Evolutionary conservation across 2,329 filamentous ascomycete species (phyloP).

Genomic region (Neurospora sp.): DNA sequence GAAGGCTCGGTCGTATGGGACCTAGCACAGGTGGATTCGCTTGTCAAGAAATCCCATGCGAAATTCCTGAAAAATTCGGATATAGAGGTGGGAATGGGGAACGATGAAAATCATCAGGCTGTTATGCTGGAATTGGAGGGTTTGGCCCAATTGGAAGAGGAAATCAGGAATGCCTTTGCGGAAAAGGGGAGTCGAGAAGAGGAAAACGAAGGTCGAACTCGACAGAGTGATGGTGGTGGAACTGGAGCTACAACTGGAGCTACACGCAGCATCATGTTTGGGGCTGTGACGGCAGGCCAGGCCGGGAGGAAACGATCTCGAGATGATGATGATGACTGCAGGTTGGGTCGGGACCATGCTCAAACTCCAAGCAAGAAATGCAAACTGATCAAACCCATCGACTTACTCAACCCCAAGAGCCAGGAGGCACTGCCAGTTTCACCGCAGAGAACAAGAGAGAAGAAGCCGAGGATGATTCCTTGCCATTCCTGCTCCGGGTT

Average conservation of each 20-base stretch:
- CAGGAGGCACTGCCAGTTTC: neutral
- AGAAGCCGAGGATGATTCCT: neutral
- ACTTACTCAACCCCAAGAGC: neutral
- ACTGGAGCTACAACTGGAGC: neutral
- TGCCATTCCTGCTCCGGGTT: neutral
- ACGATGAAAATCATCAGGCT: neutral
- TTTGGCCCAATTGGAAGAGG: neutral
- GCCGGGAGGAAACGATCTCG: neutral
- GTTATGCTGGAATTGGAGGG: neutral
- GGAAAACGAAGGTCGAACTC: neutral
- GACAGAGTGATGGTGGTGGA: neutral
- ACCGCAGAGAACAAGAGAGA: neutral
- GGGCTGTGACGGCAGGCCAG: neutral
- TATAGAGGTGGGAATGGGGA: neutral
- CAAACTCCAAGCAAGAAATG: neutral
- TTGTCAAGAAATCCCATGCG: neutral
- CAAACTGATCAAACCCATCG: neutral
- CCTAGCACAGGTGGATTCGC: neutral
- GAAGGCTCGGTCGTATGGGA: neutral
- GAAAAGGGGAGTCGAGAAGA: neutral
- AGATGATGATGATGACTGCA: neutral
- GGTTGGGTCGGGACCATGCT: neutral
- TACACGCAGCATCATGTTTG: neutral
- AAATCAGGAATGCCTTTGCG: neutral
- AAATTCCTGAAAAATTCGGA: neutral